Evolutionary conservation across 192 early-diverging fungal species (phyloP).

Genomic region (Chytriomyces hyalinus): DNA sequence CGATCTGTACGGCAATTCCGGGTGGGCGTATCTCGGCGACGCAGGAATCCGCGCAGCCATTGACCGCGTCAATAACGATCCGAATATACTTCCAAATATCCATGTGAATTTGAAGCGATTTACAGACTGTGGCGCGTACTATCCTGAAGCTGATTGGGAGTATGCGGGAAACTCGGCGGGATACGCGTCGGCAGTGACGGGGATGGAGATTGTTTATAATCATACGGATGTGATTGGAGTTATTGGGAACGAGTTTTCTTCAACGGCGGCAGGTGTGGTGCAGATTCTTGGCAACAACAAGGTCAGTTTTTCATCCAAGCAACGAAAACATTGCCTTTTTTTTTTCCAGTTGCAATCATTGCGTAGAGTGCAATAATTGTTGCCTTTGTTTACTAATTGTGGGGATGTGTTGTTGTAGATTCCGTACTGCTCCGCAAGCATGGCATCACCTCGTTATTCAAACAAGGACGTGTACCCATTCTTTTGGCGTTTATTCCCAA

Average conservation of each 20-base stretch:
- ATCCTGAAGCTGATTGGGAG: neutral
- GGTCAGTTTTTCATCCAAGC: too few relatives aligned
- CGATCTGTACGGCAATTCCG: neutral
- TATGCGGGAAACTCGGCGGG: slow-evolving; percentile 11
- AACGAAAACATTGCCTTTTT: too few relatives aligned
- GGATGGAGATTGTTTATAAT: slow-evolving; percentile 7
- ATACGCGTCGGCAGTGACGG: slow-evolving; percentile 3
- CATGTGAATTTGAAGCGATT: slow-evolving; percentile 23
- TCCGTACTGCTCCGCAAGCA: neutral
- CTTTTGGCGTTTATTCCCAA: slow-evolving; percentile 3
- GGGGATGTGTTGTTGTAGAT: neutral
- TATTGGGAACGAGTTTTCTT: slow-evolving; percentile 7
- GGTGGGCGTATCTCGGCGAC: slow-evolving; percentile 2
- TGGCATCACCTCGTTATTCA: neutral
- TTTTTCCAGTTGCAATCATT: too few relatives aligned
- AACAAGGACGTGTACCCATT: slow-evolving; percentile 13
- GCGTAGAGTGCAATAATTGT: too few relatives aligned
- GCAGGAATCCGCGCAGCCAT: neutral
- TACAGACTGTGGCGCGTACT: slow-evolving; percentile 22
- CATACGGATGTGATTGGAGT: slow-evolving; percentile 20
- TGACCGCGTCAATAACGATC: neutral
- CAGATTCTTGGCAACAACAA: too few relatives aligned
- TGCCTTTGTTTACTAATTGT: too few relatives aligned
- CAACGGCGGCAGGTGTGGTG: too few relatives aligned
- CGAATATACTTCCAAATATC: slow-evolving; percentile 8